Base-by-base conservation (phyloP, 2,329 filamentous ascomycete species). In the Lasiodiplodia sp. region DNA sequence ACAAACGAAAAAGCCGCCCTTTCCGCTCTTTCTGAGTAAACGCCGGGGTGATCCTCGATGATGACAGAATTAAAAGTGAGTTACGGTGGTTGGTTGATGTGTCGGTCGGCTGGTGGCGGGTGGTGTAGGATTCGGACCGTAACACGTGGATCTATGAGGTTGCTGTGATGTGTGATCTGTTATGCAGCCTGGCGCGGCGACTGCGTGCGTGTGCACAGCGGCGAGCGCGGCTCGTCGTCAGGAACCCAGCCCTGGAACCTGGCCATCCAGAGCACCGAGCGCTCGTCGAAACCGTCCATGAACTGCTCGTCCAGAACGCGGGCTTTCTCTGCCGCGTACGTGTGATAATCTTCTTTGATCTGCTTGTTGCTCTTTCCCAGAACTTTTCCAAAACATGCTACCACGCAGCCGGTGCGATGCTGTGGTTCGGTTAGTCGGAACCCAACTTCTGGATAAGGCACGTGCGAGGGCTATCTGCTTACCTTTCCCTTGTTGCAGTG, bases 401-500 rank as follows among this genome's bases (percentile, higher is more conserved):
- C 87, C n/a, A 96, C 91, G 76, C 94, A 97, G 25, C 94, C 94
- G 21, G 94, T 97, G 69, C 94, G 91, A 77, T 97, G 94, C 86
- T 92, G 60, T 3, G 62, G 3, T 34, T 25, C 18, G 23, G 31
- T 64, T n/a, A 64, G 47, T 21, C 23, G 4, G 25, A 69, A 63
- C 70, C 53, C 11, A 23, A 11, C 40, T 38, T 34, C 21, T 14
- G 6, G 31, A 38, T 38, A 55, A 14, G 16, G 18, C 12, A 70
- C 23, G 51, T 25, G n/a, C 40, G 21, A 44, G 47, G 63, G 47
- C 21, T 7, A 21, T 14, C 16, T n/a, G 49, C 69, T 28, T 67
- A 90, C 88, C 81, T 90, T 96, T 77, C 94, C 94, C 73, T 97
- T 94, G 77, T 97, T 97, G 85, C 94, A 97, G 79, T 97, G 94